Base-by-base conservation (phyloP, 805 yeast genomes). In the Kurtzmaniella fragi region DNA sequence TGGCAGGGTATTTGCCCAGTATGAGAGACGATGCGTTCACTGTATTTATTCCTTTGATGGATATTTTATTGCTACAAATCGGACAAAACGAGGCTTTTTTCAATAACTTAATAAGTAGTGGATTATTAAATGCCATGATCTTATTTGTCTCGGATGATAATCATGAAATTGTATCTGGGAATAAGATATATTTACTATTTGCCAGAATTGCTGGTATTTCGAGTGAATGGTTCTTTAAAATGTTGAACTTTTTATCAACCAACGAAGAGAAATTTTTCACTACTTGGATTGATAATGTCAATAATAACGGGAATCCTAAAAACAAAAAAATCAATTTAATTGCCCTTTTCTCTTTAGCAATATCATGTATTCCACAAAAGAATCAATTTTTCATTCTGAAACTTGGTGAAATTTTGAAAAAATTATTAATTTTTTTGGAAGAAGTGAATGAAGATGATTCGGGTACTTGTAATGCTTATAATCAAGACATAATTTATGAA, bases 21-120 rank as follows among this genome's bases (percentile, higher is more conserved):
- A 72, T 84, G 76, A 72, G 91, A 42, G 93, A 84, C 53, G 95
- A 85, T 59, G 63, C 87, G 0, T 67, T 78, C 36, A 75, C 70
- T 28, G 57, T 80, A 1, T 67, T 84, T 27, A 60, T 79, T 2
- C 71, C 83, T 10, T 53, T 72, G 16, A 48, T 78, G 54, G 87
- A 81, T 48, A 64, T 78, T 7, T 50, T 77, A 13, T 48, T 76
- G 3, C 52, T 78, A 32, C 53, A 50, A 38, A 47, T 53, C 13
- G 41, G 50, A 11, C 38, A 35, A 11, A 48, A 53, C 30, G 64
- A 62, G 37, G 35, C 36, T 7, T 57, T 64, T 30, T 44, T 67
- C 26, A 52, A 48, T 25, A 52, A 53, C 26, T 39, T 75, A 9
- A 53, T 71, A 8, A 59, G 60, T 37, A 71, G 77, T 49, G 78